Evolutionary conservation across 2,329 filamentous ascomycete genomes (phyloP).

Genomic region (Endothia cerciana): DNA sequence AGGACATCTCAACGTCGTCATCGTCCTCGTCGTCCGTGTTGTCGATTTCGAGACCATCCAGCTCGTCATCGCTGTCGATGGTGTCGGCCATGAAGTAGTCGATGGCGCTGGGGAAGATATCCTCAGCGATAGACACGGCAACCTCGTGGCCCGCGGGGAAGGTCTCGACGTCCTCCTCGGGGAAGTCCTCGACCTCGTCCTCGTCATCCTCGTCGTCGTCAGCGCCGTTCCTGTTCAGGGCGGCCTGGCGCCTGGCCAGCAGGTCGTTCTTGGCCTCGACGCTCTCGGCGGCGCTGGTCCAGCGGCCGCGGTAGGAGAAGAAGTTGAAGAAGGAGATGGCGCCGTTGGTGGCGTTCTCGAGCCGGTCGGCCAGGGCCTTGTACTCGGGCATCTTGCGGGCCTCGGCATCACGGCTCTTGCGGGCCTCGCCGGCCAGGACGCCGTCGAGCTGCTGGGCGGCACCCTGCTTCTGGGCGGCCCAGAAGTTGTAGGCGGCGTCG

Average conservation of each 20-base stretch:
- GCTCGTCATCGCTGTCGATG: slow-evolving; percentile 29
- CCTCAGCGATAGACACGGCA: slow-evolving; percentile 29
- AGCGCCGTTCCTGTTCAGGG: slow-evolving; percentile 33
- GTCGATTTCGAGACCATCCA: slow-evolving; percentile 28
- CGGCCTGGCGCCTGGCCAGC: slow-evolving; percentile 36
- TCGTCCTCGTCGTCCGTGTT: slow-evolving; percentile 28
- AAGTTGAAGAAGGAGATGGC: slow-evolving; percentile 70
- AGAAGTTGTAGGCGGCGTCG: slow-evolving; percentile 61
- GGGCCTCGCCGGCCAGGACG: slow-evolving; percentile 28
- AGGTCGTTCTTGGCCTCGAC: slow-evolving; percentile 51
- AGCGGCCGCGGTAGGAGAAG: slow-evolving; percentile 67
- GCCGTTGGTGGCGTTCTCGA: slow-evolving; percentile 41
- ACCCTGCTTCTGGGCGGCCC: slow-evolving; percentile 54
- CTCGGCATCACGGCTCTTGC: slow-evolving; percentile 24
- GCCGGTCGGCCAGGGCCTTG: slow-evolving; percentile 56
- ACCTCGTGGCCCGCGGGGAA: slow-evolving; percentile 30
- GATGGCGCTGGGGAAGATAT: slow-evolving; percentile 30
- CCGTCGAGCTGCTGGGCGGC: slow-evolving; percentile 36
- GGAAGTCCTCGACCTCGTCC: slow-evolving; percentile 40
- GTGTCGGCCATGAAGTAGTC: slow-evolving; percentile 31
- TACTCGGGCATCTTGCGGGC: slow-evolving; percentile 51
- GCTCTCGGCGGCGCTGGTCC: slow-evolving; percentile 65
- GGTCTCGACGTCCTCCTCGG: slow-evolving; percentile 38
- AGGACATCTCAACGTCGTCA: slow-evolving; percentile 30
- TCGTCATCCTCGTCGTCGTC: slow-evolving; percentile 42